Conservation (phyloP, 139 green algal species). For the Coelastrella sp. region DNA sequence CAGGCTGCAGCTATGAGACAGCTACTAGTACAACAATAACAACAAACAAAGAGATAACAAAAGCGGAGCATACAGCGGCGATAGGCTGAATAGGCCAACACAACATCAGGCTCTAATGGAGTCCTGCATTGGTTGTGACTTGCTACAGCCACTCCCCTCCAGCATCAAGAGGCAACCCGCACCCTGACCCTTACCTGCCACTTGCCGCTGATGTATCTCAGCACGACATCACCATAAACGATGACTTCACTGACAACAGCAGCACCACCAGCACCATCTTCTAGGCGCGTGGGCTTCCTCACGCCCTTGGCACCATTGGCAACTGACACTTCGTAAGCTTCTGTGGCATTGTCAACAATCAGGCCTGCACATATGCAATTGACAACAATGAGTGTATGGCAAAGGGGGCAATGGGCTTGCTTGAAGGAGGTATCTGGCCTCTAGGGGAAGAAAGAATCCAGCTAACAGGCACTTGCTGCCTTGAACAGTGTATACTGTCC, state of each 20-base stretch:
- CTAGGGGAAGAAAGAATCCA: too few relatives aligned
- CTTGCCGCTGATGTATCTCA: conserved; percentile 66
- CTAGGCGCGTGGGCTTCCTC: conserved; percentile 69
- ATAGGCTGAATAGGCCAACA: too few relatives aligned
- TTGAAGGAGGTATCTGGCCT: too few relatives aligned
- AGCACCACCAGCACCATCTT: conserved; percentile 26
- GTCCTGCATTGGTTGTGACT: neutral
- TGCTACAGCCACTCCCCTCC: too few relatives aligned
- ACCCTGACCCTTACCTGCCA: conserved; percentile 19
- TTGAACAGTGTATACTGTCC: too few relatives aligned
- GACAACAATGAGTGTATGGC: neutral
- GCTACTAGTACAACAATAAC: neutral
- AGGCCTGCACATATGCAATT: conserved; percentile 68
- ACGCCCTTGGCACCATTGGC: conserved; percentile 81
- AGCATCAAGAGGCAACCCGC: too few relatives aligned
- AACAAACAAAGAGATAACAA: neutral
- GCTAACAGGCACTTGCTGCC: too few relatives aligned
- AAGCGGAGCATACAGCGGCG: too few relatives aligned
- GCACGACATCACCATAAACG: conserved; percentile 96
- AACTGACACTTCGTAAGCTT: conserved; percentile 79
- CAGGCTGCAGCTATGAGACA: too few relatives aligned
- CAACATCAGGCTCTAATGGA: too few relatives aligned
- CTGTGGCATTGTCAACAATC: conserved; percentile 83
- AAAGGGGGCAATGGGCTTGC: too few relatives aligned
- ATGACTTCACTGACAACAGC: conserved; percentile 82